These are phyloP conservation scores for Fonsecaea multimorphosa DNA, from an alignment of 2,329 filamentous ascomycete genomes.

Conservation along the genomic window DNA sequence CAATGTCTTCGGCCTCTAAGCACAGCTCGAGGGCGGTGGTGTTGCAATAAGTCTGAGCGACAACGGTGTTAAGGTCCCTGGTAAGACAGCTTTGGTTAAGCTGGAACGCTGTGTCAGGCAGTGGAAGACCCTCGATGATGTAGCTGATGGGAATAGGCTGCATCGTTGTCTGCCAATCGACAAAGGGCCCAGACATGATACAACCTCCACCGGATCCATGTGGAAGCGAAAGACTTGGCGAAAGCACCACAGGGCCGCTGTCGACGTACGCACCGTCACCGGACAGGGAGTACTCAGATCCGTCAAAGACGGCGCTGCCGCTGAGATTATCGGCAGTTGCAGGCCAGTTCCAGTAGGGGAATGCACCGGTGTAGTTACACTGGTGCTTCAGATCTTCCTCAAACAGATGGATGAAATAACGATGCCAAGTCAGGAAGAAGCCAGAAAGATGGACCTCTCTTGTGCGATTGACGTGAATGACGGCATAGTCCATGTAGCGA, in stretches of 20 bases:
- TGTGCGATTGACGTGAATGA: conserved; percentile 47
- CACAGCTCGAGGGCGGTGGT: conserved; percentile 31
- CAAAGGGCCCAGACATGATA: conserved; percentile 40
- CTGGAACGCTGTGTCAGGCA: conserved; percentile 35
- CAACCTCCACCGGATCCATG: conserved; percentile 41
- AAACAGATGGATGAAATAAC: conserved; percentile 51
- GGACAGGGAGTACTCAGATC: conserved; percentile 47
- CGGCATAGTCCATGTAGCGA: conserved; percentile 51
- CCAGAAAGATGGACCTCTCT: conserved; percentile 45
- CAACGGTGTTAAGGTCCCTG: conserved; percentile 40
- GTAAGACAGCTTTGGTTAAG: conserved; percentile 38
- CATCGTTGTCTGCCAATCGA: conserved; percentile 36
- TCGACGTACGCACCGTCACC: conserved; percentile 41
- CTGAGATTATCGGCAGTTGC: conserved; percentile 44
- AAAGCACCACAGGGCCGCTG: conserved; percentile 31
- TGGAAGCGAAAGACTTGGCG: conserved; percentile 34
- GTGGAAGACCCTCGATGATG: conserved; percentile 35
- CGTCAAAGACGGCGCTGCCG: conserved; percentile 46
- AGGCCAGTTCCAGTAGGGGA: conserved; percentile 53
- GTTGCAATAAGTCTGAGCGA: conserved; percentile 37
- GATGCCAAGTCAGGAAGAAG: conserved; percentile 54
- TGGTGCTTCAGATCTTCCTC: conserved; percentile 52
- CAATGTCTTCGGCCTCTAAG: conserved; percentile 29
- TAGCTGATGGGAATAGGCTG: conserved; percentile 31
- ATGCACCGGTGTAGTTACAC: conserved; percentile 53